Percentiles rank a stretch among this genome's conserved stretches.
Conservation (phyloP, 495 filamentous ascomycete genomes). For the Xylaria flabelliformis region DNA sequence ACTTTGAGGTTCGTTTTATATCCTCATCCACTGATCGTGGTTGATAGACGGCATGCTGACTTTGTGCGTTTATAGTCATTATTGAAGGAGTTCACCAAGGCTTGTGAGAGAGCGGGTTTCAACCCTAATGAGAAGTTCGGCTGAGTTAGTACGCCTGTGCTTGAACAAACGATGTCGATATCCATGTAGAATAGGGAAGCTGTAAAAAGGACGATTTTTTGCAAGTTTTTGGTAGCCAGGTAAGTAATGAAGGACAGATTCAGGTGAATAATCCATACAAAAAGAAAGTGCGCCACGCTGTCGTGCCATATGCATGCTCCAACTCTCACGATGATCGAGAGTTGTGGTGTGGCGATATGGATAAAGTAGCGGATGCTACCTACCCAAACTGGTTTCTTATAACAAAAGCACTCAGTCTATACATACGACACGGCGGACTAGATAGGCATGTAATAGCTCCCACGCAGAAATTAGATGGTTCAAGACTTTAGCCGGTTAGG, state of each 20-base stretch:
- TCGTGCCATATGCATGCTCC: neutral
- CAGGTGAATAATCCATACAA: neutral
- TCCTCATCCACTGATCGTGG: neutral
- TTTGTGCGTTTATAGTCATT: slow-evolving; percentile 32
- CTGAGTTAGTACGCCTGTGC: neutral
- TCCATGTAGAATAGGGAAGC: neutral
- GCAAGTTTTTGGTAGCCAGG: neutral
- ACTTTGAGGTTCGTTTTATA: slow-evolving; percentile 51
- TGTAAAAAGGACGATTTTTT: neutral
- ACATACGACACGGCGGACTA: neutral
- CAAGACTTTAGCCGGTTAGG: slow-evolving; percentile 15
- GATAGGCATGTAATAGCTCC: neutral
- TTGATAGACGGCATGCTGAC: neutral
- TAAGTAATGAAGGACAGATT: neutral
- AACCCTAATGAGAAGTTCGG: slow-evolving; percentile 7
- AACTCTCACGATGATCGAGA: neutral
- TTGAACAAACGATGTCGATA: neutral
- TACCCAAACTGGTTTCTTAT: neutral
- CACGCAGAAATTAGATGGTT: neutral
- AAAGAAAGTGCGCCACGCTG: neutral
- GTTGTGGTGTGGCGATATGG: slow-evolving; percentile 18
- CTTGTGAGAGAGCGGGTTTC: slow-evolving; percentile 25
- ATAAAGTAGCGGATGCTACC: slow-evolving; percentile 18
- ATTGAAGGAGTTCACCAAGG: slow-evolving; percentile 39
- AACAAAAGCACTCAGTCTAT: neutral